Percentiles rank a stretch among this genome's conserved stretches.
Evolutionary conservation across 345 rosid species (phyloP).

Genomic region (Isatis tinctoria): DNA sequence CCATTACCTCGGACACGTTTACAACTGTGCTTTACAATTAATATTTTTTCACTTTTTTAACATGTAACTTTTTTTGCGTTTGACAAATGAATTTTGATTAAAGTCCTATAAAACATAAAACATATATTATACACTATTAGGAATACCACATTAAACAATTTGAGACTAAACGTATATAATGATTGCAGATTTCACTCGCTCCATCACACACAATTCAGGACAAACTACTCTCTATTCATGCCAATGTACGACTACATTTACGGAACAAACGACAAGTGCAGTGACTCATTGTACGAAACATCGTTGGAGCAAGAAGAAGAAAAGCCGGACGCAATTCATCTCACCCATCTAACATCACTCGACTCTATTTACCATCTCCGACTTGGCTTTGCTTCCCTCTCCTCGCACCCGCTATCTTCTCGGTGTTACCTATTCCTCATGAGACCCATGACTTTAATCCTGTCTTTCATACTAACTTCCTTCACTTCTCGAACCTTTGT

Average conservation of each 20-base stretch:
- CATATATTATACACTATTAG: neutral
- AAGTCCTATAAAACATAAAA: neutral
- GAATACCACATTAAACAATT: neutral
- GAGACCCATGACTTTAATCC: slow-evolving; percentile 35
- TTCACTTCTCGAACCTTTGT: slow-evolving; percentile 22
- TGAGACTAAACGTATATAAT: neutral
- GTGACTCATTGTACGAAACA: slow-evolving; percentile 31
- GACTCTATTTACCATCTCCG: slow-evolving; percentile 56
- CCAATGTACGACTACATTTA: slow-evolving; percentile 50
- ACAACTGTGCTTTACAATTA: neutral
- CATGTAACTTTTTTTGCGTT: neutral
- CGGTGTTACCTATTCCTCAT: slow-evolving; percentile 35
- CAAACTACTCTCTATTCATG: slow-evolving; percentile 53
- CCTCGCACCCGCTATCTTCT: slow-evolving; percentile 44
- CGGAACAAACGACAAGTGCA: slow-evolving; percentile 35
- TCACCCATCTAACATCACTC: slow-evolving; percentile 54
- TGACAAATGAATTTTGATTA: neutral
- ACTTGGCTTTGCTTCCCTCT: slow-evolving; percentile 48
- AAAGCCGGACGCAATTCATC: slow-evolving; percentile 42
- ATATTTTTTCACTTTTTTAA: neutral
- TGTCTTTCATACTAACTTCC: slow-evolving; percentile 33
- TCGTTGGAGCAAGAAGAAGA: slow-evolving; percentile 41
- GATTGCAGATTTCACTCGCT: slow-evolving; percentile 43
- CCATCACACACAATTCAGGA: slow-evolving; percentile 51
- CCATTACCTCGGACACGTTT: neutral